Evolutionary conservation across 768 basidiomycete species (phyloP), one percentile per base, ranked within the genome.

Genomic region (Xanthoconium purpureum): DNA sequence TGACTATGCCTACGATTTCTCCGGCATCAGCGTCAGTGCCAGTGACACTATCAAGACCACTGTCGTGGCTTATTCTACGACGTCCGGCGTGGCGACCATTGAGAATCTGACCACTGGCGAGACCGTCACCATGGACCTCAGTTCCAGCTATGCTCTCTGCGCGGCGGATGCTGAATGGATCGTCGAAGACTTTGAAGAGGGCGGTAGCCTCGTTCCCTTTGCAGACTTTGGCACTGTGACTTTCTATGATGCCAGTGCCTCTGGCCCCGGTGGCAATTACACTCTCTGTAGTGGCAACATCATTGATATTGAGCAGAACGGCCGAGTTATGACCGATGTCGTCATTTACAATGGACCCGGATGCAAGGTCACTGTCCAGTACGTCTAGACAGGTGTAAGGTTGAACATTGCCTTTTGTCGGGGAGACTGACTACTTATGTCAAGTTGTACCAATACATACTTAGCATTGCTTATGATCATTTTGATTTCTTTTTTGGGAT

Each of bases 121-220:
- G 42, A 57, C 40, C n/a, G 52, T 50, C 18, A 44, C 18, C 1
- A 8, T 56, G 42, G 8, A 42, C 0, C 30, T 63, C 44, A 50
- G 39, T 9, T 66, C 67, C 15, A 18, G 39, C 6, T 48, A 36
- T 18, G 51, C 64, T 32, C 61, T 67, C 35, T 68, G 59, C 32
- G 37, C 43, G 43, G 4, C 47, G 51, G 56, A 56, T 12, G 66
- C 59, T 8, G 66, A 67, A 50, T 67, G 66, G 66, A 66, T 63
- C 42, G 52, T 68, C 6, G 61, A 66, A 13, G 63, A 68, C 54
- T 55, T 59, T 42, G 15, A 52, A 32, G 20, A 56, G n/a, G 9
- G 12, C 24, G 46, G 49, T 18, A 0, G 1, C 2, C 57, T 43
- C 2, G 66, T 56, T 45, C 40, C 55, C 2, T 44, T 68, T 5